phyloP scores from a whole-genome alignment of 164 flowering plant genomes.

The Cinnamomum micranthum region DNA sequence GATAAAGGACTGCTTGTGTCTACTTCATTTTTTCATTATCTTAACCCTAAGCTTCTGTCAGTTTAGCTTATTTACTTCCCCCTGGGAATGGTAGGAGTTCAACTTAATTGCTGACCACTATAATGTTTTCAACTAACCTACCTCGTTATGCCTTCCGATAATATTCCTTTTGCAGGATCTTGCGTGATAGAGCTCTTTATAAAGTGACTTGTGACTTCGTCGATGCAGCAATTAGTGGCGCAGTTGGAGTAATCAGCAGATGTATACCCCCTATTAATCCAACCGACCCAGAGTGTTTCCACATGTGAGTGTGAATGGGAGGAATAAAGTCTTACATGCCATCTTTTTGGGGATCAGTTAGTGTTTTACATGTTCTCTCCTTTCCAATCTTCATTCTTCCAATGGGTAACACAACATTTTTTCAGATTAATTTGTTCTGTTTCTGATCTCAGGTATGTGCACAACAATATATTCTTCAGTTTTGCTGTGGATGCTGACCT shows the following conservation, averaged over 20 bases:
- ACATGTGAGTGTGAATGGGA: slow-evolving; percentile 63
- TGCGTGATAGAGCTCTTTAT: slow-evolving; percentile 94
- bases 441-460: slow-evolving; percentile 73
- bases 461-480: slow-evolving; percentile 99
- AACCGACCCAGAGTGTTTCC: slow-evolving; percentile 99
- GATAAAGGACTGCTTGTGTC: not conserved
- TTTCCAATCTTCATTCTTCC: not conserved
- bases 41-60: too few relatives aligned
- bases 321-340: too few relatives aligned
- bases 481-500: slow-evolving; percentile 96
- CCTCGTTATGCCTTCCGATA: not conserved
- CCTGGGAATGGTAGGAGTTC: too few relatives aligned
- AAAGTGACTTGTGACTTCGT: slow-evolving; percentile 98
- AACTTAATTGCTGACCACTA: too few relatives aligned
- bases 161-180: slow-evolving; percentile 55
- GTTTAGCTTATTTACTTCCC: not conserved
- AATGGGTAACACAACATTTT: not conserved
- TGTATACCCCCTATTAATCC: slow-evolving; percentile 99
- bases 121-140: not conserved
- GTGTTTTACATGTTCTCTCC: not conserved
- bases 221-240: slow-evolving; percentile 93
- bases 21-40: not conserved
- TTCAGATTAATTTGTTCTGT: not conserved
- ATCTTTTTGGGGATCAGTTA: too few relatives aligned
- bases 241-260: slow-evolving; percentile 95